Evolutionary conservation across 2,329 filamentous ascomycete species (phyloP), one percentile per base, ranked within the genome.

Genomic region (Byssochlamys sp.): DNA sequence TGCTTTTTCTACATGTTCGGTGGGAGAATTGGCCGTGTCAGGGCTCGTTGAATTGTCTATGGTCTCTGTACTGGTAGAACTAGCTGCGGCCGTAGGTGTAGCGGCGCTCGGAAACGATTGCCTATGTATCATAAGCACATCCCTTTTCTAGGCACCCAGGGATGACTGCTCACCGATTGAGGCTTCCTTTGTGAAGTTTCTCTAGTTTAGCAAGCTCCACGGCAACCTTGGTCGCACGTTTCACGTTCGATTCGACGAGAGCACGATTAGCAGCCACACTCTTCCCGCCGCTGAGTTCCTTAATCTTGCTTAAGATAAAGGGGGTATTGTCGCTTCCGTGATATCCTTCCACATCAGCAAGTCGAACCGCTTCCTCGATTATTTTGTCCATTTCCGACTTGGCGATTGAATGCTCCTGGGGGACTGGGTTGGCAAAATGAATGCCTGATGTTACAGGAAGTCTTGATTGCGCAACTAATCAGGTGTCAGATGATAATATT

Each of bases 351-450:
- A 82, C 78, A 29, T 81, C 76, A 3, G 83, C 87, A 65, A 89
- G 84, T 25, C 75, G 73, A 52, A 92, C 78, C 0, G 89, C 89
- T 65, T 82, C 79, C 60, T 83, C 79, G 63, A 94, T 90, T 48
- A 85, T 81, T 26, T 72, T 73, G 62, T 88, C 81, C 81, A 94
- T 91, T 66, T 89, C 82, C 4, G 77, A 72, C 58, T 86, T 84
- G 0, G 88, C 82, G 53, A 96, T 86, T 14, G 84, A 87, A 65
- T 81, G 77, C 58, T 88, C 78, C 55, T 82, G 76, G 0, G 91
- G 88, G 35, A 96, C 88, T 0, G 91, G 92, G 69, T 95, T 97
- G 57, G 91, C 91, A 68, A 99, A 91, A 58, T 91, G 78, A 56
- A 96, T 75, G 7, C 92, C 94, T 1, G 89, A 90, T 60, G 86